Base-by-base conservation (phyloP, 768 basidiomycete genomes). In the Epithele typhae region DNA sequence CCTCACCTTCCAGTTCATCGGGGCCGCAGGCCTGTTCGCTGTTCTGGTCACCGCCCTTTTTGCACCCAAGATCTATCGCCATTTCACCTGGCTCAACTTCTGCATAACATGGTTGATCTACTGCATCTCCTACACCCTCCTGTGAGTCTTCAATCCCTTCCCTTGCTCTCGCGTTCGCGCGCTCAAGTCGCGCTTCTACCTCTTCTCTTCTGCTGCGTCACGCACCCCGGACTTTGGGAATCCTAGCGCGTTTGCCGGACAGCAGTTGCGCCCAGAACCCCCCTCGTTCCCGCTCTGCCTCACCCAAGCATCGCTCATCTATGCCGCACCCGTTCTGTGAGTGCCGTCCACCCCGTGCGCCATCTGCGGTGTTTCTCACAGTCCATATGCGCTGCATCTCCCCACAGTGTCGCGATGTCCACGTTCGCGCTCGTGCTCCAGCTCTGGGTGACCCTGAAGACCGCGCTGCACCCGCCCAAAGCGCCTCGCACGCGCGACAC, bases 81-180 rank as follows among this genome's bases (percentile, higher is more conserved):
- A 50, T 34, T 47, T 47, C n/a, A 51, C 53, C 22, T 54, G 53
- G 53, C 42, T 54, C 49, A 54, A 54, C 49, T 54, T 54, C 49
- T 51, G 49, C 46, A 50, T 54, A 12, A 48, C 49, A 14, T 54
- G 53, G 53, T 27, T 54, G 34, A 48, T 54, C 12, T 54, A 50
- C 43, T 45, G 42, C 22, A 34, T 54, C 14, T 54, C 53, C 12
- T 54, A 54, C 40, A 49, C 39, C 25, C 37, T 54, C 15, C 49
- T 54, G 53, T 54, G 39, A 44, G 53, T 45, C 9, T 2, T 12
- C 3, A 17, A 17, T 23, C 15, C 19, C 4, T 30, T 5, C 10
- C 17, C 3, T 6, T n/a, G 21, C 3, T 33, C 8, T 5, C 11
- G 11, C 23, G 7, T 15, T 14, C 4, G 14, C 0, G 17, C 23